These are phyloP conservation scores for Penicillium polonicum DNA, from an alignment of 2,329 filamentous ascomycete species.

Conservation along the genomic window DNA sequence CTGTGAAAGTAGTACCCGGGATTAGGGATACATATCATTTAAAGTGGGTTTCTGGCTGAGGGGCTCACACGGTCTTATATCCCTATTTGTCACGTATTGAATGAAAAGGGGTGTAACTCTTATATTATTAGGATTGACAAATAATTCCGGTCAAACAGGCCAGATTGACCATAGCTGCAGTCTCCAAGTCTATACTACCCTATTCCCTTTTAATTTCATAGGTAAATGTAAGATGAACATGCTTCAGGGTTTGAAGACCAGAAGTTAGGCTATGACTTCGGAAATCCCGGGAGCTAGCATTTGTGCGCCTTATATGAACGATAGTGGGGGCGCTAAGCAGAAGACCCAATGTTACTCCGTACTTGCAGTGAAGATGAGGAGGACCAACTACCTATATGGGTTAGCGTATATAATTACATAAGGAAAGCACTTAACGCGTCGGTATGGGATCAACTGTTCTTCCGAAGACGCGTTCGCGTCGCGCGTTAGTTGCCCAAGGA, in stretches of 20 bases:
- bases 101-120: neutral
- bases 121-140: neutral
- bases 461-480: conserved; percentile 26
- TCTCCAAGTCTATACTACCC: neutral
- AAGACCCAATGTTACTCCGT: neutral
- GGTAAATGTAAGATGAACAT: neutral
- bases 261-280: neutral
- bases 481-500: conserved; percentile 28
- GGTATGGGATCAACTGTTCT: conserved; percentile 14
- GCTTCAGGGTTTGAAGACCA: neutral
- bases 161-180: neutral
- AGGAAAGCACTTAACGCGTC: conserved; percentile 40
- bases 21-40: neutral
- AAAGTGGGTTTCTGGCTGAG: neutral
- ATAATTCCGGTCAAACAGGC: neutral
- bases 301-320: neutral
- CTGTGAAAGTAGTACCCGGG: neutral
- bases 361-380: neutral
- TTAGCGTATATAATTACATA: neutral
- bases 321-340: neutral
- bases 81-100: neutral
- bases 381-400: neutral
- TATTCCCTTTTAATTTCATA: neutral
- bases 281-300: neutral
- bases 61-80: neutral